phyloP scores from a whole-genome alignment of 495 filamentous ascomycete genomes.

The Neurospora sp. region DNA sequence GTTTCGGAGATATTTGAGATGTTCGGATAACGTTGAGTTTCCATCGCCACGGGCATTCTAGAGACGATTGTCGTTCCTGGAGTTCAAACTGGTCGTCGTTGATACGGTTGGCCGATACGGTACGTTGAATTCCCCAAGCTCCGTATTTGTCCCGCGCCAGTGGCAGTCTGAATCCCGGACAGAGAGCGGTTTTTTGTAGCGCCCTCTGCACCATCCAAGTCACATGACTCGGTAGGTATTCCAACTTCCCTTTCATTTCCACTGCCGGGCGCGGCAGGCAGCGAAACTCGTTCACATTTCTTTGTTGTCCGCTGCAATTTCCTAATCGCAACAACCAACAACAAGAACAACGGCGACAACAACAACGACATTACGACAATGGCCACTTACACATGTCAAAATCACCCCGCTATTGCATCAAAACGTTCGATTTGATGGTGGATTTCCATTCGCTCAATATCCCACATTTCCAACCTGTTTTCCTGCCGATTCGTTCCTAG shows the following conservation, averaged over 20 bases:
- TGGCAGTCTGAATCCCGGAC: neutral
- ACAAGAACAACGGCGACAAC: neutral
- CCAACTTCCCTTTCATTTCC: neutral
- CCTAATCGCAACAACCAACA: neutral
- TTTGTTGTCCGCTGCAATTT: neutral
- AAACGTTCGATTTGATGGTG: neutral
- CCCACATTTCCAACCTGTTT: neutral
- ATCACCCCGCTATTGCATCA: neutral
- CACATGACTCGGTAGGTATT: neutral
- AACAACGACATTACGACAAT: neutral
- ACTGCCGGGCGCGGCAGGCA: neutral
- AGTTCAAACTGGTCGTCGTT: neutral
- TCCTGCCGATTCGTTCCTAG: neutral
- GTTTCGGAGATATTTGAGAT: neutral
- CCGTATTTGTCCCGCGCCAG: neutral
- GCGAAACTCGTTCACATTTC: neutral
- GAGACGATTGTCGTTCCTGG: neutral
- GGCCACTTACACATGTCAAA: neutral
- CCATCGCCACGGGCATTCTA: neutral
- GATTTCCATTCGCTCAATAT: neutral
- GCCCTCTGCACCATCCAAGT: neutral
- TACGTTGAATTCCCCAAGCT: neutral
- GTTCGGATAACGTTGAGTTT: neutral
- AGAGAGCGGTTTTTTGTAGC: neutral
- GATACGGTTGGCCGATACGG: neutral